Percentiles rank a stretch among this genome's conserved stretches.
phyloP scores from a whole-genome alignment of 2,329 filamentous ascomycete genomes.

The Botrytis porri region DNA sequence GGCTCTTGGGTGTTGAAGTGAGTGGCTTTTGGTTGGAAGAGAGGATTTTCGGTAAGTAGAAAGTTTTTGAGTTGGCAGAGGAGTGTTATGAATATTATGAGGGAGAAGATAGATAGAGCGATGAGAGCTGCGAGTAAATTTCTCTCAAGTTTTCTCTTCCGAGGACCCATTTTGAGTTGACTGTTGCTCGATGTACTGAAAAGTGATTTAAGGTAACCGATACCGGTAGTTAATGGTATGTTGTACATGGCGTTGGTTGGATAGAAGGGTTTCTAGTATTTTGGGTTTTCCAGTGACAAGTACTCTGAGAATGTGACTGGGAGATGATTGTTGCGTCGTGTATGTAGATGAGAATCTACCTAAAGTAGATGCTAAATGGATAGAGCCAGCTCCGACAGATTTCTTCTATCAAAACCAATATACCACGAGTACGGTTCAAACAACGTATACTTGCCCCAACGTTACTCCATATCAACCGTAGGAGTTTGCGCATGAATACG shows the following conservation, averaged over 20 bases:
- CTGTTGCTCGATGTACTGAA: not conserved
- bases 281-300: not conserved
- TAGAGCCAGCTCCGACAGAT: not conserved
- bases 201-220: not conserved
- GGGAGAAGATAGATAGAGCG: not conserved
- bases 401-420: not conserved
- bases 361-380: not conserved
- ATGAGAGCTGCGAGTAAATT: not conserved
- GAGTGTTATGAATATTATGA: not conserved
- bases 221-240: not conserved
- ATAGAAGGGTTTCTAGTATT: not conserved
- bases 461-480: not conserved
- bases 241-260: not conserved
- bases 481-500: not conserved
- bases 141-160: not conserved
- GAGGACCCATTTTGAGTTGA: not conserved
- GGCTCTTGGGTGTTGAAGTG: not conserved
- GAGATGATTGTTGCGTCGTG: not conserved
- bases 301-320: not conserved
- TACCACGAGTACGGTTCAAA: not conserved
- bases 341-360: not conserved
- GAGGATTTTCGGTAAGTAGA: not conserved
- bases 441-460: not conserved
- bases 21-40: not conserved
- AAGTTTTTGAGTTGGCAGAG: not conserved